Evolutionary conservation across 306 rosid genomes (phyloP).

Genomic region (Quercus bicolor): DNA sequence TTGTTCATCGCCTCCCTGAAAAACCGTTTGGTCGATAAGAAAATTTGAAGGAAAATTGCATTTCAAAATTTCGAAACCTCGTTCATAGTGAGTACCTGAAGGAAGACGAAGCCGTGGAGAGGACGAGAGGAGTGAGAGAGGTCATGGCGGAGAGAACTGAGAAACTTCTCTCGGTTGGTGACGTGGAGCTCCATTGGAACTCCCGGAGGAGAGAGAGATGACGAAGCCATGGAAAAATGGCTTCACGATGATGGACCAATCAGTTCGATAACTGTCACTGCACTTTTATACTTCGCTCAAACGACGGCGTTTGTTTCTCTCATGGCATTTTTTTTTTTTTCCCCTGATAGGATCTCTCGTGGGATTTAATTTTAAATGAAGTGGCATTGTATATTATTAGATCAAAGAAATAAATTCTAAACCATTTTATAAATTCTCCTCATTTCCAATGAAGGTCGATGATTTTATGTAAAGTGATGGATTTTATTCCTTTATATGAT

Average conservation of each 20-base stretch:
- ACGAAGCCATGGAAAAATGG: slow-evolving; percentile 44
- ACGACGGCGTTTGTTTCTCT: too few species aligned
- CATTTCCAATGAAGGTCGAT: too few species aligned
- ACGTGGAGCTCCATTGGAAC: slow-evolving; percentile 60
- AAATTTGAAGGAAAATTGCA: background rate
- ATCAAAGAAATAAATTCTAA: too few species aligned
- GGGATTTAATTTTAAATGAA: too few species aligned
- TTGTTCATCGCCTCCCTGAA: slow-evolving; percentile 79
- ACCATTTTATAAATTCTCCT: too few species aligned
- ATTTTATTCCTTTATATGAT: too few species aligned
- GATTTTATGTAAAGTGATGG: too few species aligned
- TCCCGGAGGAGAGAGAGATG: slow-evolving; percentile 40
- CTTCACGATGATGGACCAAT: background rate
- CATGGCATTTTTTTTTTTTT: too few species aligned
- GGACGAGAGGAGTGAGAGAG: slow-evolving; percentile 51
- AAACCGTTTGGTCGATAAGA: background rate
- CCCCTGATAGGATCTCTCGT: too few species aligned
- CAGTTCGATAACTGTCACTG: too few species aligned
- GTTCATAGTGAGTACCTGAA: slow-evolving; percentile 40
- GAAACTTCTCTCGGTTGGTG: slow-evolving; percentile 53
- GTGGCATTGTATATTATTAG: too few species aligned
- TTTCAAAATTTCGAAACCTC: background rate
- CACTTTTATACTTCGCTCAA: background rate
- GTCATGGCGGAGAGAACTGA: slow-evolving; percentile 49
- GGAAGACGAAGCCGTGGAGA: slow-evolving; percentile 71